Base-by-base conservation (phyloP, 2,329 filamentous ascomycete species). In the Chrysoporthe austroafricana region DNA sequence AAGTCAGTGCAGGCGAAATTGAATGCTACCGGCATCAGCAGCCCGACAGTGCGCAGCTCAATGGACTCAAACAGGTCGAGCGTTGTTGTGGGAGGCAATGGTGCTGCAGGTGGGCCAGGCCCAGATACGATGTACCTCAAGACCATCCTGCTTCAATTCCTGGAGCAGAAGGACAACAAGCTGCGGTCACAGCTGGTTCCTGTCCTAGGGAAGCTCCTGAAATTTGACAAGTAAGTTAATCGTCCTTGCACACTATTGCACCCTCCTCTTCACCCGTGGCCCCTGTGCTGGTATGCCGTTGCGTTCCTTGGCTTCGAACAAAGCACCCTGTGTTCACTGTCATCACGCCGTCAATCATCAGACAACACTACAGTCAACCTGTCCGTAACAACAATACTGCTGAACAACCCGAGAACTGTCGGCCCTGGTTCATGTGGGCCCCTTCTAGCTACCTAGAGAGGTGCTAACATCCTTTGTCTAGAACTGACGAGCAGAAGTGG, bases 401-500 rank as follows among this genome's bases (percentile, higher is more conserved):
- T 39, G 36, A 7, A 9, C 36, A 9, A 6, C 36, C 36, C 9
- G 9, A 9, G 36, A 6, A 9, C 36, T 39, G 6, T 39, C 36
- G 36, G 36, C 36, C 5, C 36, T 39, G 9, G 36, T 39, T 39
- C 36, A 39, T 39, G 36, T 39, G 36, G 9, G 9, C 9, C 5
- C 26, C 5, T 39, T 39, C 9, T 6, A 39, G 36, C 6, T 39
- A 54, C 43, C 34, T 34, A 59, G 21, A 43, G 42, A n/a, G 14
- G 44, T 16, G 70, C 75, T 72, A 64, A 73, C 70, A 60, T 64
- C 57, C 34, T 11, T 63, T 42, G n/a, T 13, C 32, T 34, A 86
- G 84, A 70, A 73, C 78, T 42, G 94, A 97, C 73, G 91, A 96
- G 79, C 90, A 96, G 79, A 95, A 93, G 79, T 97, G 93, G 93